Percentiles rank a stretch among this genome's conserved stretches.
Evolutionary conservation across 1,284 basidiomycete genomes (phyloP).

Genomic region (Fereydounia khargensis): DNA sequence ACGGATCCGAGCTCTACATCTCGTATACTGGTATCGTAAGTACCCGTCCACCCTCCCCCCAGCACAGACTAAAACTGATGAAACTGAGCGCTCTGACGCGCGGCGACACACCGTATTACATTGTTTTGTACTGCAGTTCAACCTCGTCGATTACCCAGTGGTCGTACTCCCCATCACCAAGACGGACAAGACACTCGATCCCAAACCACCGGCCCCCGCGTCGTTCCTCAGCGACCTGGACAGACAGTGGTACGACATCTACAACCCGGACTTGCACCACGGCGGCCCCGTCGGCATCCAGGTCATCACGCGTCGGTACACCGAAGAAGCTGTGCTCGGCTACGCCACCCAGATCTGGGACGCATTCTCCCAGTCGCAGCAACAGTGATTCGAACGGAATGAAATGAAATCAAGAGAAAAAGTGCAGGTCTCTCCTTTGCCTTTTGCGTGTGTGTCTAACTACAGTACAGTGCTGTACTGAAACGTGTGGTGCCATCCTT

Average conservation of each 20-base stretch:
- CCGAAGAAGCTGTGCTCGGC: constrained; percentile 70
- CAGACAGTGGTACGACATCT: constrained; percentile 33
- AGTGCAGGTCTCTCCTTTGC: too few species aligned
- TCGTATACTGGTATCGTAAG: constrained; percentile 34
- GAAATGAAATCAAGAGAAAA: too few species aligned
- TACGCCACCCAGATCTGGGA: constrained; percentile 29
- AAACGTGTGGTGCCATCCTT: too few species aligned
- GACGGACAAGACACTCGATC: constrained; percentile 60
- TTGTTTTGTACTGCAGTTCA: constrained; percentile 62
- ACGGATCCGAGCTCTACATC: constrained; percentile 61
- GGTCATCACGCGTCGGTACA: constrained; percentile 68
- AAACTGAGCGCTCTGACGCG: not conserved
- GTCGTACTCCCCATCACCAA: constrained; percentile 64
- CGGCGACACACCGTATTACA: too few species aligned
- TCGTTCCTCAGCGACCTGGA: constrained; percentile 37
- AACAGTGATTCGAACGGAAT: too few species aligned
- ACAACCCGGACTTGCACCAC: constrained; percentile 60
- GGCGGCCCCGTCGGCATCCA: constrained; percentile 71
- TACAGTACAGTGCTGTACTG: too few species aligned
- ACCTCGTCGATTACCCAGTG: constrained; percentile 68
- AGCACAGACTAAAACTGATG: not conserved
- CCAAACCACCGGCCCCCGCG: constrained; percentile 62
- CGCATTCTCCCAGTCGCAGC: too few species aligned
- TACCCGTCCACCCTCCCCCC: not conserved
- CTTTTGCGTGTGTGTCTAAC: too few species aligned